Evolutionary conservation across 768 basidiomycete species (phyloP).

Genomic region (Boletales sp.): DNA sequence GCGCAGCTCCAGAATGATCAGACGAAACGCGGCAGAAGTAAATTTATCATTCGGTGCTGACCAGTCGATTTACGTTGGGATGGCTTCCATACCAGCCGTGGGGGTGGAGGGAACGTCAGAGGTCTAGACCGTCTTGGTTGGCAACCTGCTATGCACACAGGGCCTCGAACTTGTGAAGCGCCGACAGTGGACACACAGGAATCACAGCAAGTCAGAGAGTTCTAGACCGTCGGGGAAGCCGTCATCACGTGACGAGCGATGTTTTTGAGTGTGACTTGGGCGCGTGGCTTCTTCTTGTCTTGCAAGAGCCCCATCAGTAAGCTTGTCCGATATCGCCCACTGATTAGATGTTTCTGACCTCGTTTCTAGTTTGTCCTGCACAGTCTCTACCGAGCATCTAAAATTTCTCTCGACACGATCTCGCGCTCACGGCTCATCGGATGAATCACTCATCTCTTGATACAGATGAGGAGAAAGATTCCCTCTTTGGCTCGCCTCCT

Average conservation of each 20-base stretch:
- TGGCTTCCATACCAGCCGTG: too few species aligned
- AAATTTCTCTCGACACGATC: constrained; percentile 5
- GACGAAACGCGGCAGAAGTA: not conserved
- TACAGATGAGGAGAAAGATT: constrained; percentile 49
- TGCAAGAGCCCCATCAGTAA: not conserved
- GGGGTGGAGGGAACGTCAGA: too few species aligned
- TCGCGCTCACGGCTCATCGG: constrained; percentile 17
- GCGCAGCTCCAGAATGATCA: not conserved
- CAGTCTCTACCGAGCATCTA: constrained; percentile 10
- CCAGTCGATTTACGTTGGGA: too few species aligned
- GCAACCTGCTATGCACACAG: not conserved
- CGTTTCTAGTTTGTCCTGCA: constrained; percentile 1
- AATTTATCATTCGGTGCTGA: not conserved
- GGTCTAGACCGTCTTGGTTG: constrained; percentile 8
- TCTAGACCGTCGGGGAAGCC: too few species aligned
- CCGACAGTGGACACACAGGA: constrained; percentile 1
- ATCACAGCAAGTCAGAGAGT: not conserved
- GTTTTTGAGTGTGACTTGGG: not conserved
- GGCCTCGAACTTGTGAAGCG: constrained; percentile 7
- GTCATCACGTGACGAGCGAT: not conserved
- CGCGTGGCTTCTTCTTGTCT: not conserved
- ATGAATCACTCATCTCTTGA: constrained; percentile 13
- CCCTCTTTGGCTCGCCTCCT: constrained; percentile 79
- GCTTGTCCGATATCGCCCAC: not conserved
- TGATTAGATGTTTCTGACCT: not conserved